Evolutionary conservation across 805 yeast species (phyloP).

Genomic region (Yarrowia hollandica): DNA sequence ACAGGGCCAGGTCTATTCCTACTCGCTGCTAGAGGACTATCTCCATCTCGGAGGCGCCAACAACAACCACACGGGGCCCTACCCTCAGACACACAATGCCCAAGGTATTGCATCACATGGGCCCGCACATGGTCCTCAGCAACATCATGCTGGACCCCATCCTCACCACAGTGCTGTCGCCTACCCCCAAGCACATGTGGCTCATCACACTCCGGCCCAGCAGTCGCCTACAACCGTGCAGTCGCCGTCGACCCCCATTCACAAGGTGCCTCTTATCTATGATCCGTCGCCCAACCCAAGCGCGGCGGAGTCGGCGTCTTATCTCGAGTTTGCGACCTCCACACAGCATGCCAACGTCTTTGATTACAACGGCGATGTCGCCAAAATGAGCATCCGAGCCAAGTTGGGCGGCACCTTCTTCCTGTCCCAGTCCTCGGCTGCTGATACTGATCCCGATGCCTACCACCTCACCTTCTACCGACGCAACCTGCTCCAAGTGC

Average conservation of each 20-base stretch:
- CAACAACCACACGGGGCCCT: too few relatives aligned
- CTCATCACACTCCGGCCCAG: background rate
- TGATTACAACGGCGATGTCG: constrained; percentile 23
- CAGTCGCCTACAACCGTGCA: background rate
- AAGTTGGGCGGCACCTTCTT: constrained; percentile 22
- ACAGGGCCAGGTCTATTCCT: constrained; percentile 20
- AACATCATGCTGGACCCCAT: too few relatives aligned
- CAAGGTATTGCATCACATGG: too few relatives aligned
- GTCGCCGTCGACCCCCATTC: background rate
- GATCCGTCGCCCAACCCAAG: constrained; percentile 22
- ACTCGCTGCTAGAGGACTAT: constrained; percentile 14
- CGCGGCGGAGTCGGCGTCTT: constrained; percentile 1
- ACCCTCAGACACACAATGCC: background rate
- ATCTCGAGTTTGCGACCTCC: constrained; percentile 9
- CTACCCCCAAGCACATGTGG: background rate
- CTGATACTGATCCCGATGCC: constrained; percentile 28
- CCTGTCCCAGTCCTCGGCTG: constrained; percentile 7
- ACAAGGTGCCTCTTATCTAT: constrained; percentile 22
- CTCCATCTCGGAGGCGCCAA: background rate
- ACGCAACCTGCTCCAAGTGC: constrained; percentile 37
- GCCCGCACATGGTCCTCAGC: too few relatives aligned
- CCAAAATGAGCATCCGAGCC: constrained; percentile 10
- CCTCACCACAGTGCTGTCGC: too few relatives aligned
- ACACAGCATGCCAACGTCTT: constrained; percentile 9
- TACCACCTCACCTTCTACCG: constrained; percentile 37